A percentile compares a stretch with the other conserved stretches of the same genome.
phyloP scores from a whole-genome alignment of 352 stramenopile species.

The Phytopythium aichiense region DNA sequence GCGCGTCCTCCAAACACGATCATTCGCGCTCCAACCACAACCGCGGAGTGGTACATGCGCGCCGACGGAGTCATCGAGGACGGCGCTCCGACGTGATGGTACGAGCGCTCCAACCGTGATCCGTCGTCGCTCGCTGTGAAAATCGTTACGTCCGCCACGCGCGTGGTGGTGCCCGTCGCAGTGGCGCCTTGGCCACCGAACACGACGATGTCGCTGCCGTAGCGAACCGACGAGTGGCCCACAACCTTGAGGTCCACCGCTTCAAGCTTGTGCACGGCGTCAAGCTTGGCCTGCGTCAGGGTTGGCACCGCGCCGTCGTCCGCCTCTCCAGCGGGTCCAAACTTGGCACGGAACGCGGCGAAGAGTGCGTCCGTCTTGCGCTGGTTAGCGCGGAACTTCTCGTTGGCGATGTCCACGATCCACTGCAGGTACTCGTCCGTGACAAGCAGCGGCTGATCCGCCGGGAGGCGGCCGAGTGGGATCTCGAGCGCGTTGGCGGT shows the following conservation, averaged over 20 bases:
- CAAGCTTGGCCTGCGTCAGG: conserved; percentile 15
- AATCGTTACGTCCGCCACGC: conserved; percentile 47
- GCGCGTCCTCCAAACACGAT: conserved; percentile 78
- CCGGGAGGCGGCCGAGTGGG: conserved; percentile 49
- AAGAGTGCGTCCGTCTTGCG: conserved; percentile 69
- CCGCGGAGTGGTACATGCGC: conserved; percentile 75
- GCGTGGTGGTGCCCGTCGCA: conserved; percentile 49
- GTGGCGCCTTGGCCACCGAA: conserved; percentile 71
- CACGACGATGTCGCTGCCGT: conserved; percentile 40
- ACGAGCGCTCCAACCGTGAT: conserved; percentile 24
- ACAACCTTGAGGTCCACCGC: conserved; percentile 42
- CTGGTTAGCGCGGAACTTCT: conserved; percentile 81
- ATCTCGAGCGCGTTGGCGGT: conserved; percentile 86
- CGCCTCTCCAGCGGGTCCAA: conserved; percentile 15
- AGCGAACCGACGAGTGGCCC: conserved; percentile 57
- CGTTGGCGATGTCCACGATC: conserved; percentile 79
- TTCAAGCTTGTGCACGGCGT: conserved; percentile 18
- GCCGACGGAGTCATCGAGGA: conserved; percentile 25
- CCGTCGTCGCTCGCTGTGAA: conserved; percentile 16
- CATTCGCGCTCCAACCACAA: conserved; percentile 49
- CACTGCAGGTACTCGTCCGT: conserved; percentile 64
- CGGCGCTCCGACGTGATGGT: conserved; percentile 10
- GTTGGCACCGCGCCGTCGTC: not conserved
- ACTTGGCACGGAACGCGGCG: conserved; percentile 45
- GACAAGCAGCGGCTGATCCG: conserved; percentile 44